These are phyloP conservation scores for Celoporthe dispersa DNA, from an alignment of 2,329 filamentous ascomycete species.

Conservation along the genomic window DNA sequence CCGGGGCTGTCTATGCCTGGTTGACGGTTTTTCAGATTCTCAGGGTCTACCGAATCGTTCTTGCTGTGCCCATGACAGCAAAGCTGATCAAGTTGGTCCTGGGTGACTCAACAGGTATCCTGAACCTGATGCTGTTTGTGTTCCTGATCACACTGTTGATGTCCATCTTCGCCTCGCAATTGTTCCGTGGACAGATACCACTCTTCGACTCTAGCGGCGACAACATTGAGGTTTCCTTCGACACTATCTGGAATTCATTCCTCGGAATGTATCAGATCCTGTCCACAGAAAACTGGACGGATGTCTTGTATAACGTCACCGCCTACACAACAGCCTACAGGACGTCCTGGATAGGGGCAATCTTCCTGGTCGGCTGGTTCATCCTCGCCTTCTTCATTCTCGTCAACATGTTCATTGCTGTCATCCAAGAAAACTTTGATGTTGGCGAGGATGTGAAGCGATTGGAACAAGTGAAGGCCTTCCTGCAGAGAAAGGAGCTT, in stretches of 20 bases:
- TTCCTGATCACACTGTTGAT: slow-evolving; percentile 94
- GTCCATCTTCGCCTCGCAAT: slow-evolving; percentile 89
- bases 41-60: slow-evolving; percentile 86
- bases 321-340: slow-evolving; percentile 65
- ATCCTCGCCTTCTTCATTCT: slow-evolving; percentile 94
- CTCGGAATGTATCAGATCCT: slow-evolving; percentile 97
- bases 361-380: slow-evolving; percentile 94
- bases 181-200: slow-evolving; percentile 87
- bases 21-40: slow-evolving; percentile 92
- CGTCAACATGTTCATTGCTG: slow-evolving; percentile 99
- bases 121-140: slow-evolving; percentile 94
- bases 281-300: slow-evolving; percentile 96
- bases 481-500: slow-evolving; percentile 87
- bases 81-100: slow-evolving; percentile 87
- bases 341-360: slow-evolving; percentile 90
- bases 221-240: slow-evolving; percentile 74
- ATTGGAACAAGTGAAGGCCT: slow-evolving; percentile 92
- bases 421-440: slow-evolving; percentile 99
- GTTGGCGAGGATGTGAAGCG: slow-evolving; percentile 98
- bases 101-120: slow-evolving; percentile 87
- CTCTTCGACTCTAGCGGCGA: slow-evolving; percentile 63
- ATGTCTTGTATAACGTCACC: slow-evolving; percentile 82
- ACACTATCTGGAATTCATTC: slow-evolving; percentile 93
- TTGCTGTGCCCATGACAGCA: slow-evolving; percentile 85
- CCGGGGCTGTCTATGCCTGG: slow-evolving; percentile 78